These are phyloP conservation scores for Meyerozyma athensensis DNA, from an alignment of 1,139 yeast genomes.

Conservation along the genomic window DNA sequence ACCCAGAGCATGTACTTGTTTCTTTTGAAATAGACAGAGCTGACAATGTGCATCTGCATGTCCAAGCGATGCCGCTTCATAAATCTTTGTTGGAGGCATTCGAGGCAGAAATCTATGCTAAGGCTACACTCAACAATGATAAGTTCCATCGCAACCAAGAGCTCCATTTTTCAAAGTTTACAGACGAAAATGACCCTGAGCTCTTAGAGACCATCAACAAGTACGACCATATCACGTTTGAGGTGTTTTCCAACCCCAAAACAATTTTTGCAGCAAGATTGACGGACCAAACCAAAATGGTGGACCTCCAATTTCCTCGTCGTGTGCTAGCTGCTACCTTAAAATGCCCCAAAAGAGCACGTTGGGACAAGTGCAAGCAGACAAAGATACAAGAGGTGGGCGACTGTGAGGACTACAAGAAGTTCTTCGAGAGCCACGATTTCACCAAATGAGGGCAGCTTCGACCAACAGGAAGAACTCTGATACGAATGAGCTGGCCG, in stretches of 20 bases:
- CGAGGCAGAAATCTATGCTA: constrained; percentile 31
- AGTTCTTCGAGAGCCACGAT: constrained; percentile 43
- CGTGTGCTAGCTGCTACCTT: constrained; percentile 63
- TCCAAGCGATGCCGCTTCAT: constrained; percentile 60
- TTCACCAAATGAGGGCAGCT: constrained; percentile 19
- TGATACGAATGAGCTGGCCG: too few relatives aligned
- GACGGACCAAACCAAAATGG: constrained; percentile 18
- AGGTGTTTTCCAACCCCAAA: constrained; percentile 18
- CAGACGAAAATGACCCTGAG: constrained; percentile 19
- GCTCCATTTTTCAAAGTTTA: constrained; percentile 34
- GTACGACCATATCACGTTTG: constrained; percentile 39
- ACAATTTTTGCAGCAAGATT: constrained; percentile 23
- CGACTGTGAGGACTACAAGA: constrained; percentile 61
- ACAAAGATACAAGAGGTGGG: constrained; percentile 49
- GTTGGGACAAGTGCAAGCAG: constrained; percentile 74
- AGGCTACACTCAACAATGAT: constrained; percentile 45
- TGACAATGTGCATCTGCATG: constrained; percentile 59
- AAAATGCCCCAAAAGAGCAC: constrained; percentile 53
- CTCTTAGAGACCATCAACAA: constrained; percentile 25
- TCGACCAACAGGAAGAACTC: background rate
- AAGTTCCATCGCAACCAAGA: constrained; percentile 39
- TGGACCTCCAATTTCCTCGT: constrained; percentile 78
- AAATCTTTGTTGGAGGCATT: constrained; percentile 33
- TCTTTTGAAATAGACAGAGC: constrained; percentile 59
- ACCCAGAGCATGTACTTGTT: constrained; percentile 40